Percentiles rank a stretch among this genome's conserved stretches.
Conservation (phyloP, 441 rosid genomes). For the Populus tomentosa region DNA sequence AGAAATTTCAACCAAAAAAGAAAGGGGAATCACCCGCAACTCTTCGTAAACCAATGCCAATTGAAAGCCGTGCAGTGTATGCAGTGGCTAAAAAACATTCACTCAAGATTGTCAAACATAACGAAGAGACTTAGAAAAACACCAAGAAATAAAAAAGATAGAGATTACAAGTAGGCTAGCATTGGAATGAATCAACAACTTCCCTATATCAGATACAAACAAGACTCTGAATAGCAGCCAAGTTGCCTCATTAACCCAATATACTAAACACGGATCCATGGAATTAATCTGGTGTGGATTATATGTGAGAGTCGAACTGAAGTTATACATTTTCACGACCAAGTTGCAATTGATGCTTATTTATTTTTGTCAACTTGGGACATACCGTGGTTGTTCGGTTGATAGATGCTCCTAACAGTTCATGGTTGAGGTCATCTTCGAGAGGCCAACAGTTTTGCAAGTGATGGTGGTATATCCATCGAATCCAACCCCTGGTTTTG, state of each 20-base stretch:
- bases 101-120: not conserved
- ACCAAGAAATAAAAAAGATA: not conserved
- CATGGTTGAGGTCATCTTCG: too few relatives aligned
- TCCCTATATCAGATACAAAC: not conserved
- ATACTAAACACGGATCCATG: not conserved
- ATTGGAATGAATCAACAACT: not conserved
- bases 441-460: not conserved
- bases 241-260: constrained; percentile 10
- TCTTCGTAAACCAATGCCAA: not conserved
- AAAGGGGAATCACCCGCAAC: not conserved
- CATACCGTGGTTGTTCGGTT: not conserved
- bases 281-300: constrained; percentile 9
- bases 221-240: not conserved
- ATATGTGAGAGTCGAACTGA: not conserved
- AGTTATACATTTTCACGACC: not conserved
- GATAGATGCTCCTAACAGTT: not conserved
- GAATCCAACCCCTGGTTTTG: too few relatives aligned
- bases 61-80: not conserved
- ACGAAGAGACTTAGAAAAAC: not conserved
- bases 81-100: not conserved
- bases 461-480: not conserved
- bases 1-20: not conserved
- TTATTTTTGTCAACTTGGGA: not conserved
- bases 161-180: not conserved
- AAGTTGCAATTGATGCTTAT: not conserved